Evolutionary conservation across 2,329 filamentous ascomycete species (phyloP), one percentile per base, ranked within the genome.

Genomic region (Graphilbum ipis-grandicollis): DNA sequence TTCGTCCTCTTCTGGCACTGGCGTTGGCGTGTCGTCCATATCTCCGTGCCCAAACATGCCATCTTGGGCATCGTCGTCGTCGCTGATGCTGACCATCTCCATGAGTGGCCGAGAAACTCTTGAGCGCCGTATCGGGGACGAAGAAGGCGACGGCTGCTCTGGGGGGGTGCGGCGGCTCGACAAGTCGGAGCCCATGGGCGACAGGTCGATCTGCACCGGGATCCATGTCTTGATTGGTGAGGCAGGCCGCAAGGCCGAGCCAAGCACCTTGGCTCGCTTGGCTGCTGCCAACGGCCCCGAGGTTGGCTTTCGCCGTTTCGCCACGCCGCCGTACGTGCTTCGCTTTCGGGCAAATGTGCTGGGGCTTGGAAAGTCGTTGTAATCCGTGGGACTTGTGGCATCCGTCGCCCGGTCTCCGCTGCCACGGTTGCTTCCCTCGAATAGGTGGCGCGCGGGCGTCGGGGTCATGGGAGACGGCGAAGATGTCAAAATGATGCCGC

Each of bases 391-490:
- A 33, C 48, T 53, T 12, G 53, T 54, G 19, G 43, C 40, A 28
- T 54, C 52, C 9, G 53, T 56, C 12, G 46, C 42, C n/a, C 50
- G 44, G 10, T 40, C 46, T 8, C 37, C 43, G n/a, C 39, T 48
- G 22, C 39, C 47, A 28, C 50, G 49, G 38, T 51, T 55, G 38
- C 54, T 55, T 4, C 29, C 41, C 35, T 31, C 41, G 40, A 37
- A 45, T 21, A 23, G 38, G 39, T 37, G 44, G 5, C 41, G 43
- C 0, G 44, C 41, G 2, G 50, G 48, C 0, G 41, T 42, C 1
- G 52, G 51, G 9, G 49, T 50, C 37, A 43, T 48, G 1, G 46
- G 48, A 1, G 53, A 51, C n/a, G 48, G 48, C 5, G 50, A 50
- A 21, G 48, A 43, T 9, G 17, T 4, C 3, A 18, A 29, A 18